Evolutionary conservation across 2,329 filamentous ascomycete species (phyloP).

Genomic region (Rasamsonia emersonii): DNA sequence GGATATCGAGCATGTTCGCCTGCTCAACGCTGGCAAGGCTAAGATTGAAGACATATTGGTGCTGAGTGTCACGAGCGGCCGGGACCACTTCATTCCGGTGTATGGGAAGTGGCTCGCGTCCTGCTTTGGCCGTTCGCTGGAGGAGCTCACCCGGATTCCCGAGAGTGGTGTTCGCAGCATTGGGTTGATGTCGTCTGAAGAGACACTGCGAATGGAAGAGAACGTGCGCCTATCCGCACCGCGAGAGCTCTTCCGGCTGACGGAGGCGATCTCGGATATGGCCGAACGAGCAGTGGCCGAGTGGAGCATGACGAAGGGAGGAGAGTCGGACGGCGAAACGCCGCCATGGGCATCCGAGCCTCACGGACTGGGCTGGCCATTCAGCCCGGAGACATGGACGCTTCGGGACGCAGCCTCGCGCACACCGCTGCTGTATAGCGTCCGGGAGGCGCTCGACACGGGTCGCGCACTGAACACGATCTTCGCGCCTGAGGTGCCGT

Average conservation of each 20-base stretch:
- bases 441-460: constrained; percentile 62
- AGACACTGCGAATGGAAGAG: constrained; percentile 25
- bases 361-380: constrained; percentile 48
- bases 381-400: constrained; percentile 44
- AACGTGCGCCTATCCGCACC: constrained; percentile 65
- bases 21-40: constrained; percentile 60
- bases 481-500: constrained; percentile 55
- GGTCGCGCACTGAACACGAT: constrained; percentile 54
- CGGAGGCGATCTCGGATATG: constrained; percentile 62
- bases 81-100: constrained; percentile 85
- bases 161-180: constrained; percentile 68
- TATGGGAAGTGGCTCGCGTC: constrained; percentile 71
- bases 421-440: constrained; percentile 33
- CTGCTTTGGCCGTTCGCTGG: constrained; percentile 75
- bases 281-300: constrained; percentile 52
- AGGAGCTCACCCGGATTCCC: constrained; percentile 77
- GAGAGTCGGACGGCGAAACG: constrained; percentile 21
- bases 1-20: constrained; percentile 53
- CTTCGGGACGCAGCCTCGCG: constrained; percentile 33
- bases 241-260: constrained; percentile 80
- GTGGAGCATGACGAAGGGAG: constrained; percentile 50
- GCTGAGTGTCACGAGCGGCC: constrained; percentile 69
- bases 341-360: constrained; percentile 47
- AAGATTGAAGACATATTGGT: constrained; percentile 80
- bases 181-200: constrained; percentile 16